phyloP scores from a whole-genome alignment of 257 asterid genomes.

The Apocynum venetum region DNA sequence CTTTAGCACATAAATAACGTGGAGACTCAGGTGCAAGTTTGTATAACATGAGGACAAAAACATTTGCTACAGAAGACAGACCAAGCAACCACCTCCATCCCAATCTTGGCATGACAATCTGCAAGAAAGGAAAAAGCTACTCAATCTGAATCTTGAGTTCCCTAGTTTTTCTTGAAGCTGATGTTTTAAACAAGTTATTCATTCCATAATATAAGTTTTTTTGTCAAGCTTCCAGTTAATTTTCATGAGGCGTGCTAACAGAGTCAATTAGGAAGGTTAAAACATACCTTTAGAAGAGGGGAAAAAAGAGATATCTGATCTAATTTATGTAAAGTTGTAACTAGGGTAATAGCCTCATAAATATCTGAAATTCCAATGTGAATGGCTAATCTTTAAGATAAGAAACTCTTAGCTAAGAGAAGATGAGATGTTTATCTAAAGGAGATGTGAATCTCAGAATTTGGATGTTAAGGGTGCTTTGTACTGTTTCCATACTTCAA shows the following conservation, averaged over 20 bases:
- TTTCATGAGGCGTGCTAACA: background rate
- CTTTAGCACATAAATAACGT: slow-evolving; percentile 35
- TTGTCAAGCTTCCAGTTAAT: background rate
- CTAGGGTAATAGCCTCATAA: too few species aligned
- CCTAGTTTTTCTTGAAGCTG: background rate
- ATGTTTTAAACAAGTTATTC: background rate
- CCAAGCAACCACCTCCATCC: slow-evolving; percentile 48
- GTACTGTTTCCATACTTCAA: too few species aligned
- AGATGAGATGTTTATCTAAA: too few species aligned
- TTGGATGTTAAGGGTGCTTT: too few species aligned
- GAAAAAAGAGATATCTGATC: too few species aligned
- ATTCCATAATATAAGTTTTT: background rate
- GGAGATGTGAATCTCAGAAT: too few species aligned
- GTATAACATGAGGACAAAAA: slow-evolving; percentile 27
- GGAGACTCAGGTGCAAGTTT: slow-evolving; percentile 33
- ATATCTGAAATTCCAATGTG: too few species aligned
- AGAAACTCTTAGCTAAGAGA: too few species aligned
- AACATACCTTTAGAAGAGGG: too few species aligned
- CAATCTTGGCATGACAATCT: slow-evolving; percentile 43
- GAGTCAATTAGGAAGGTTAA: too few species aligned
- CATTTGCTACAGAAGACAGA: slow-evolving; percentile 25
- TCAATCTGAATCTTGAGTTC: background rate
- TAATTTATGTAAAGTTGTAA: too few species aligned
- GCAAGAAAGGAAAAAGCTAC: slow-evolving; percentile 3
- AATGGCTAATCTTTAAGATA: too few species aligned